Percentiles rank a stretch among this genome's conserved stretches.
Conservation (phyloP, 768 basidiomycete species). For the Saitozyma podzolica region DNA sequence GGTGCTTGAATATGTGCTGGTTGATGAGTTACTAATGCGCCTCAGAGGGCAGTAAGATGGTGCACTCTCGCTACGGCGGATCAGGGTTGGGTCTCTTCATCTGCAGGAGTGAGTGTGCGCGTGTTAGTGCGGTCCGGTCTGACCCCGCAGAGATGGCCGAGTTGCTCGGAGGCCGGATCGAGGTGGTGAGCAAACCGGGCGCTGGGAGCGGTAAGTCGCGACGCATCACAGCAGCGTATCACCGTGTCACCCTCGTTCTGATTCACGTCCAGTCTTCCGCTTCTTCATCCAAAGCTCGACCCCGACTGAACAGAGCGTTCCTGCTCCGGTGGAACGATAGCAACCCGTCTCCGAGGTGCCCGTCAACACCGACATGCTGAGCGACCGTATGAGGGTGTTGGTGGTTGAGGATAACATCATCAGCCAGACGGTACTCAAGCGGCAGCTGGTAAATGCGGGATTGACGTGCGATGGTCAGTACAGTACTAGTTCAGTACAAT, state of each 20-base stretch:
- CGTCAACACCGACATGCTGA: slow-evolving; percentile 1
- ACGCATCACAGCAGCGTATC: not conserved
- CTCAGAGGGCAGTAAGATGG: slow-evolving; percentile 24
- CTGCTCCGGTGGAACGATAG: not conserved
- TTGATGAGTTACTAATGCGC: not conserved
- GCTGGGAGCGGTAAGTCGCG: slow-evolving; percentile 31
- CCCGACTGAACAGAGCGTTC: not conserved
- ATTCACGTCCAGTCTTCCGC: slow-evolving; percentile 23
- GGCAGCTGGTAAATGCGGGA: slow-evolving; percentile 42
- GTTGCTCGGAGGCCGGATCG: slow-evolving; percentile 46
- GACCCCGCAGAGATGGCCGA: slow-evolving; percentile 34
- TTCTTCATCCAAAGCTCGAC: slow-evolving; percentile 36
- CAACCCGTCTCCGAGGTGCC: not conserved
- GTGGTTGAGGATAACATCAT: slow-evolving; percentile 47
- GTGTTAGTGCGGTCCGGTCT: slow-evolving; percentile 24
- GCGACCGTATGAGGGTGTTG: slow-evolving; percentile 11
- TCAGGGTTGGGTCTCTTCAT: slow-evolving; percentile 54
- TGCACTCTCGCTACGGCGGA: slow-evolving; percentile 44
- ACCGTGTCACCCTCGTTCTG: slow-evolving; percentile 1
- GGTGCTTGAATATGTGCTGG: too few species aligned
- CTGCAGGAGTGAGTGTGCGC: slow-evolving; percentile 38
- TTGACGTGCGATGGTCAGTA: slow-evolving; percentile 36
- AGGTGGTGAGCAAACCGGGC: slow-evolving; percentile 38
- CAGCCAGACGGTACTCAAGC: slow-evolving; percentile 44
- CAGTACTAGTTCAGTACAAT: too few species aligned